Conservation (phyloP, 2,329 filamentous ascomycete species). For the Cryphonectria japonica region DNA sequence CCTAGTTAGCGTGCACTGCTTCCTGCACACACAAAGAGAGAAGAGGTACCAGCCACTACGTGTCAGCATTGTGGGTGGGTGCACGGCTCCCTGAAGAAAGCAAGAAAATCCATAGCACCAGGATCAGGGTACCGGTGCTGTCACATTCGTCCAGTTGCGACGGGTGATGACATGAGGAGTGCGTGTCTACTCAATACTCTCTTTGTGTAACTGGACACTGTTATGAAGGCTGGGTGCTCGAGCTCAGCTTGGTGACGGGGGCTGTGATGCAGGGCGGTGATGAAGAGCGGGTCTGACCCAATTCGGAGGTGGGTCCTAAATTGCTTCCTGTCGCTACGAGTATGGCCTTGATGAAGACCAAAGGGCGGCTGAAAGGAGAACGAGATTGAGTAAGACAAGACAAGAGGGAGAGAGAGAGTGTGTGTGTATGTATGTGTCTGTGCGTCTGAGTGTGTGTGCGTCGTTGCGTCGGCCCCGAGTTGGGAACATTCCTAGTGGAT, state of each 20-base stretch:
- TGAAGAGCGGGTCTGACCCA: conserved; percentile 22
- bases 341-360: neutral
- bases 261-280: conserved; percentile 15
- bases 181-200: neutral
- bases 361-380: neutral
- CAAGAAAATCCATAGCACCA: conserved; percentile 12
- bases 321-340: conserved; percentile 9
- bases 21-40: neutral
- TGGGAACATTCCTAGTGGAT: neutral
- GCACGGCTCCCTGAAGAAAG: conserved; percentile 13
- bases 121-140: conserved; percentile 16
- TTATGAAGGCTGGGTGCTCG: neutral
- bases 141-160: conserved; percentile 19
- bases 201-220: neutral
- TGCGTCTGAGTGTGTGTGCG: neutral
- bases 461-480: neutral
- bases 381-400: neutral
- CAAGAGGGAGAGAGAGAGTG: neutral
- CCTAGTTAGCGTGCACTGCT: conserved; percentile 4
- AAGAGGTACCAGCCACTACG: neutral
- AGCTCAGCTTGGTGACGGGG: neutral
- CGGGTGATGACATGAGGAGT: neutral
- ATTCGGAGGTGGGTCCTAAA: conserved; percentile 7
- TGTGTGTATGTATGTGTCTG: neutral
- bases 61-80: conserved; percentile 10